Evolutionary conservation across 805 yeast genomes (phyloP).

Genomic region (Danielia reshetovae): DNA sequence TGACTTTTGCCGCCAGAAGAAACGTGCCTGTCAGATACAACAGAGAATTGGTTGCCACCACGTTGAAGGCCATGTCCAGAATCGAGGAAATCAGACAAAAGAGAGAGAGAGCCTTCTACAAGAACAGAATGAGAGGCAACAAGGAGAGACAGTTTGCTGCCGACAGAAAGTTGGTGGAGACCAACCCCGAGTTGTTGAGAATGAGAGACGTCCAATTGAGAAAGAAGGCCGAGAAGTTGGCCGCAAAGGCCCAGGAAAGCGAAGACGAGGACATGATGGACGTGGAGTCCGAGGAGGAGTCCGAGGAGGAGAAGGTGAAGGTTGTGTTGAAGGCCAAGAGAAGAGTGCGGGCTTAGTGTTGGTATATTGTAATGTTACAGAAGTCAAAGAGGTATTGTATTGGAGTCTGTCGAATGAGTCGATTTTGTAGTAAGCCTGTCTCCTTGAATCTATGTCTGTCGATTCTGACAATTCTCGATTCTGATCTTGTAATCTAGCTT

Average conservation of each 20-base stretch:
- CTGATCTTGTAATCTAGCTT: no score
- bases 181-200: conserved; percentile 83
- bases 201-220: conserved; percentile 92
- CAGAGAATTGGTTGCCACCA: conserved; percentile 91
- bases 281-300: conserved; percentile 42
- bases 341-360: conserved; percentile 26
- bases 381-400: no score
- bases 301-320: conserved; percentile 48
- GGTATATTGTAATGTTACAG: no score
- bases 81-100: conserved; percentile 93
- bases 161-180: conserved; percentile 85
- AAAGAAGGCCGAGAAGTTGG: conserved; percentile 66
- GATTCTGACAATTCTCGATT: no score
- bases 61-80: conserved; percentile 92
- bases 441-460: no score
- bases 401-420: no score
- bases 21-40: conserved; percentile 97
- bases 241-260: conserved; percentile 44
- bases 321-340: conserved; percentile 56
- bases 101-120: conserved; percentile 97
- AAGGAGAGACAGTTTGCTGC: conserved; percentile 78
- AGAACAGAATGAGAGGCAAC: conserved; percentile 98
- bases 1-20: conserved; percentile 95
- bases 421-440: no score
- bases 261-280: conserved; percentile 33